These are phyloP conservation scores for Tolypocladium nubicola DNA, from an alignment of 2,329 filamentous ascomycete genomes.

Conservation along the genomic window DNA sequence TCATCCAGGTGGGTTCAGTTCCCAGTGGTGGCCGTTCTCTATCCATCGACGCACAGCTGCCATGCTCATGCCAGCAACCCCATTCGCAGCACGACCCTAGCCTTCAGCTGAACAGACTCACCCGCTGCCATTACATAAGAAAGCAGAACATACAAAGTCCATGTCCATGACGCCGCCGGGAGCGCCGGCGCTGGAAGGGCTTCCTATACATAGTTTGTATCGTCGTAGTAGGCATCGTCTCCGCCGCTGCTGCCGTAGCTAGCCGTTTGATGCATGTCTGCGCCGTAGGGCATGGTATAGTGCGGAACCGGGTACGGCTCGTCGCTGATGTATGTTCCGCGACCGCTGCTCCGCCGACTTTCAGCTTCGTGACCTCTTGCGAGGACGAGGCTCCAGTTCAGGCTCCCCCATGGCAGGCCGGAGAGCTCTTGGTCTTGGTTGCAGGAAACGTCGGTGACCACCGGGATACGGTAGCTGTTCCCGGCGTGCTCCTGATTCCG, in stretches of 20 bases:
- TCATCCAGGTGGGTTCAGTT: neutral
- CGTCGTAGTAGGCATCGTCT: conserved; percentile 22
- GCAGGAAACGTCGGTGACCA: conserved; percentile 41
- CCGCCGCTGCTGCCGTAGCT: conserved; percentile 21
- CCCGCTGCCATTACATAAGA: neutral
- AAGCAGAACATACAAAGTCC: neutral
- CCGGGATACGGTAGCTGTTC: conserved; percentile 52
- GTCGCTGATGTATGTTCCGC: conserved; percentile 23
- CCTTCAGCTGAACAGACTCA: neutral
- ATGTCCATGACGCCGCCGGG: neutral
- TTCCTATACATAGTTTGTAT: conserved; percentile 17
- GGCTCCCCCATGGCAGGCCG: conserved; percentile 62
- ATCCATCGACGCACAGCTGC: neutral
- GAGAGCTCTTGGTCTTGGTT: conserved; percentile 42
- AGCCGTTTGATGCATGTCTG: conserved; percentile 13
- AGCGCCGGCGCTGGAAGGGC: conserved; percentile 3
- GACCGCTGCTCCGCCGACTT: conserved; percentile 30
- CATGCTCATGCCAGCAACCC: neutral
- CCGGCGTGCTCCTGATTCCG: conserved; percentile 55
- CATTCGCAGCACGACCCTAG: neutral
- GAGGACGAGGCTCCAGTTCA: conserved; percentile 48
- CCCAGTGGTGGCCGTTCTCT: neutral
- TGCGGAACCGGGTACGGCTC: conserved; percentile 19
- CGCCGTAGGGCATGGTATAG: conserved; percentile 14
- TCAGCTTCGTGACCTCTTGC: conserved; percentile 38